Conservation (phyloP, 306 rosid species). For the Rubus parviflorus region DNA sequence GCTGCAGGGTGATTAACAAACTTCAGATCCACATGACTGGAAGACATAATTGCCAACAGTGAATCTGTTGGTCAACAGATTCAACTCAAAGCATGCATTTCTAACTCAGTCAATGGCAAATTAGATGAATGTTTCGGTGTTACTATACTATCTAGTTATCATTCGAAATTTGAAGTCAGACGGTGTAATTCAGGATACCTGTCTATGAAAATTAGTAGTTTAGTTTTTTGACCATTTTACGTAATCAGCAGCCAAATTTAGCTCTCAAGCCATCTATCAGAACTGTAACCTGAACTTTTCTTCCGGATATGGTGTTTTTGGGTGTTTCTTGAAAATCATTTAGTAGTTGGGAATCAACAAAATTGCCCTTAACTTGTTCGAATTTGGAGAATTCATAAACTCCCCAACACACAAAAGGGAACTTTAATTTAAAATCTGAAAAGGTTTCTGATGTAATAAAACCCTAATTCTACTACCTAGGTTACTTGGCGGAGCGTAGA, state of each 20-base stretch:
- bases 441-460: background rate
- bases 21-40: background rate
- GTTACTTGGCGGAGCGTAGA: background rate
- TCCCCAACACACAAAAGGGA: background rate
- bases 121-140: background rate
- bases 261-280: background rate
- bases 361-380: background rate
- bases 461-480: constrained; percentile 27
- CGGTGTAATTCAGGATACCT: background rate
- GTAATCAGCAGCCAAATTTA: background rate
- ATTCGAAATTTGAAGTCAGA: too few species aligned
- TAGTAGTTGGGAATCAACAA: background rate
- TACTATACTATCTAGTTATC: background rate
- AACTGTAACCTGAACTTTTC: background rate
- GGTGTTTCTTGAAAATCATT: background rate
- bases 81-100: background rate
- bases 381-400: constrained; percentile 5
- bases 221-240: background rate
- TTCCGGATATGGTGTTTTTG: too few species aligned
- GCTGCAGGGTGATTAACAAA: background rate
- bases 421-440: constrained; percentile 9
- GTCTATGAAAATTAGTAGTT: background rate
- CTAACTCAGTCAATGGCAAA: background rate
- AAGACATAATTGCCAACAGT: background rate
- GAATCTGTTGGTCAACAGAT: background rate